These are phyloP conservation scores for Lumnitzera littorea DNA, from an alignment of 345 rosid genomes.

Conservation along the genomic window DNA sequence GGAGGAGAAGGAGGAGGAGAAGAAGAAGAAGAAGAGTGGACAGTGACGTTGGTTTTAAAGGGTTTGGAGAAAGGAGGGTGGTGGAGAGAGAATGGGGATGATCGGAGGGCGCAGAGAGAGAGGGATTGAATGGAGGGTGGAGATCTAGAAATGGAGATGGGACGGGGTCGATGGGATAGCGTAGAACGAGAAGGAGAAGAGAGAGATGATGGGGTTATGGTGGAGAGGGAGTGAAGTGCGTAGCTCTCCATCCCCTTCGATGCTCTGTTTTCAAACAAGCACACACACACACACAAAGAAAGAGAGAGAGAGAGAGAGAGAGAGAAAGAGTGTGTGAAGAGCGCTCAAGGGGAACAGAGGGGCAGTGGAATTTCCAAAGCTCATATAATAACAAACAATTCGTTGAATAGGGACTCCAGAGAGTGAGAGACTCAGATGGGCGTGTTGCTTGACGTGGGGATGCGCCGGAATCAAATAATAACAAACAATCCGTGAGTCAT, in stretches of 20 bases:
- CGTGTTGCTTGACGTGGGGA: no score
- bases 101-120: constrained; percentile 9
- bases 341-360: no score
- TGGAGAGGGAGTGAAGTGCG: constrained; percentile 45
- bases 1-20: background rate
- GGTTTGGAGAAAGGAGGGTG: constrained; percentile 18
- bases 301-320: no score
- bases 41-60: constrained; percentile 14
- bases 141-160: constrained; percentile 26
- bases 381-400: no score
- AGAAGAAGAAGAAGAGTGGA: constrained; percentile 22
- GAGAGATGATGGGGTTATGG: constrained; percentile 30
- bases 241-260: constrained; percentile 51
- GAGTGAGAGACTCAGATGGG: no score
- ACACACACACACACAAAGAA: no score
- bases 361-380: no score
- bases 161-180: constrained; percentile 34
- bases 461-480: no score
- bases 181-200: constrained; percentile 24
- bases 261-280: no score
- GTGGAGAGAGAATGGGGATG: constrained; percentile 17
- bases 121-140: constrained; percentile 5
- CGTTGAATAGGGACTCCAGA: no score
- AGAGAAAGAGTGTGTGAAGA: no score
- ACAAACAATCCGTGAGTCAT: no score